Evolutionary conservation across 2,329 filamentous ascomycete genomes (phyloP), one percentile per base, ranked within the genome.

Genomic region (Canariomyces notabilis): DNA sequence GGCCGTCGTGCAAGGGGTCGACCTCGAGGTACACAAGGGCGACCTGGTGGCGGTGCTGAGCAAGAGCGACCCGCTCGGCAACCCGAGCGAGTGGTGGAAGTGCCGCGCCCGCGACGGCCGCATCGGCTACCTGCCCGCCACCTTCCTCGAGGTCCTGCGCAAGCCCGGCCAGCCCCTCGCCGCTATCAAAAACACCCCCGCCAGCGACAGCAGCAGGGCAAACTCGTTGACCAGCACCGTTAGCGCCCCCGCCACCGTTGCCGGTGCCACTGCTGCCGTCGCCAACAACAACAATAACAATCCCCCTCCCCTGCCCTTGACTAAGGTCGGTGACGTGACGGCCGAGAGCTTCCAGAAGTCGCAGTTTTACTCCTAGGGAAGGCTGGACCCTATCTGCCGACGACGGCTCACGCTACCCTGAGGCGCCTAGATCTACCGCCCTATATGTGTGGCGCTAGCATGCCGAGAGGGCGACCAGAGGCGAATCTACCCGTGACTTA

Each of bases 31-130:
- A 19, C 90, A 87, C 71, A 96, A 95, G 72, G 91, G 91, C 49
- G 93, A 98, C 59, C 82, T 97, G 43, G 90, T 98, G 14, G 93
- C 93, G 20, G 89, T 98, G 1, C 76, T 98, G 44, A 85, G 84
- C 71, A 96, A 96, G 71, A 86, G 82, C 15, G 93, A 98, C 60
- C 93, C 93, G 1, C 80, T 91, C 61, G 93, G 93, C 35, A 89
- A 93, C 58, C 81, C 89, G 4, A 93, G 87, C 42, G 91, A 98
- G 63, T 98, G 93, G 93, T 98, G 93, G 93, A 82, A 85, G 55
- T 98, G 94, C 68, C 80, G 93, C 45, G 86, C 91, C 12, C 79
- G 93, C 50, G 89, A 97, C 63, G 90, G 89, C 37, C 79, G 89
- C 20, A 83, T 95, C 59, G 93, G 93, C 6, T 98, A 97, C 63